Percentiles rank a stretch among this genome's conserved stretches.
Conservation (phyloP, 2,329 filamentous ascomycete genomes). For the Colletotrichum melonis region DNA sequence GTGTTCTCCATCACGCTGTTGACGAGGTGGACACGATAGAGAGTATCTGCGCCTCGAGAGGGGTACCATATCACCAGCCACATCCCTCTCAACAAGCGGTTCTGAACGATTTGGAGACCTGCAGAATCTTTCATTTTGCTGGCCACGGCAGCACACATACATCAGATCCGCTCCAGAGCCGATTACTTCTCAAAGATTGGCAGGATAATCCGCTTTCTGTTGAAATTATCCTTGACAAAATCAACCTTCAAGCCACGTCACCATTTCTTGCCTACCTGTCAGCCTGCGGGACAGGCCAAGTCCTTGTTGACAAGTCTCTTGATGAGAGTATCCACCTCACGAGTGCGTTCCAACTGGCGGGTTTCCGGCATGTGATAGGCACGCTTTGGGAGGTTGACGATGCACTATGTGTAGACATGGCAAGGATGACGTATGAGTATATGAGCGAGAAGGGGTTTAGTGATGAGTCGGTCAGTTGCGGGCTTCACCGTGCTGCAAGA, state of each 20-base stretch:
- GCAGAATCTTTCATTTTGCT: too few relatives aligned
- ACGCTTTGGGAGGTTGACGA: constrained; percentile 50
- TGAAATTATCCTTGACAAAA: constrained; percentile 28
- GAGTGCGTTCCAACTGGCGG: constrained; percentile 50
- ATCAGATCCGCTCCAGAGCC: constrained; percentile 31
- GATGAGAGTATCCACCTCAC: constrained; percentile 48
- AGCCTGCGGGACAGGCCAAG: constrained; percentile 47
- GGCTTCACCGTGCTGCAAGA: background rate
- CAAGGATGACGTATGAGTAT: constrained; percentile 41
- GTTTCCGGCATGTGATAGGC: constrained; percentile 54
- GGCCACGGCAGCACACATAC: too few relatives aligned
- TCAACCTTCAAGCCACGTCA: constrained; percentile 22
- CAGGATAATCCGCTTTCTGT: constrained; percentile 29
- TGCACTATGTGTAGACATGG: constrained; percentile 43
- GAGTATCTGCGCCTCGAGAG: too few relatives aligned
- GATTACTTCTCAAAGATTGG: constrained; percentile 28
- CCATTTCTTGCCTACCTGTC: constrained; percentile 53
- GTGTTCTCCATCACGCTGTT: too few relatives aligned
- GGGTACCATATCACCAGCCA: too few relatives aligned
- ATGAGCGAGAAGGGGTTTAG: too few relatives aligned
- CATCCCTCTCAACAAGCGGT: too few relatives aligned
- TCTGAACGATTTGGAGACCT: too few relatives aligned
- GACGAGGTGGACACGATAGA: too few relatives aligned
- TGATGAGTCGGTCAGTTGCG: background rate
- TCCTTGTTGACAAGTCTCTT: constrained; percentile 35